Base-by-base conservation (phyloP, 352 stramenopile species). In the Thalassiosira mediterranea region DNA sequence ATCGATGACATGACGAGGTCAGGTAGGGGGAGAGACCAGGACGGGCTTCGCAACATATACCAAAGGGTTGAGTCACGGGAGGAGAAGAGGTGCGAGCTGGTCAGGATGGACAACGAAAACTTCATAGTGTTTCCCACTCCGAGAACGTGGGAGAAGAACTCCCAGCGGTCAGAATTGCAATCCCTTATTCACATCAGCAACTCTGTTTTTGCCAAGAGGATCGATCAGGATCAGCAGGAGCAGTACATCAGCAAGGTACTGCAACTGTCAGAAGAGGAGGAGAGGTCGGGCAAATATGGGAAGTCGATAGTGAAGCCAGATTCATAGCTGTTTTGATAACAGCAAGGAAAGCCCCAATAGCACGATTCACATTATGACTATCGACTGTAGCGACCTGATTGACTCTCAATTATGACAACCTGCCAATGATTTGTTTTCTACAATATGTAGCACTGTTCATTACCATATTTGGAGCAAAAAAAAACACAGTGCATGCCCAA, bases 21-120 rank as follows among this genome's bases (percentile, higher is more conserved):
- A 13, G 62, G 31, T 0, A 69, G 76, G 63, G 66, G 68, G 4
- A 78, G 76, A 48, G 79, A 87, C 61, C 79, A 87, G 69, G 56
- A 70, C 26, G 71, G 69, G n/a, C 54, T 87, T 29, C 72, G 64
- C 1, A 77, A 59, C 15, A 80, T 87, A 28, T 75, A 81, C 32
- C 8, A 76, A 60, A 62, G 52, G 1, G 70, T 76, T 5, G 19
- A 76, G 62, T 75, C 66, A 17, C 52, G 69, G 29, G 40, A 75
- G 47, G 62, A 86, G 72, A 61, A 32, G 26, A 62, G 72, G 34
- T 87, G 79, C 31, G 42, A 71, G 21, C 59, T 87, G 10, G 26
- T 84, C 15, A 40, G 53, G n/a, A 84, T 87, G 75, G 51, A 77
- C 3, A 79, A 79, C 28, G 60, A 76, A 52, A 66, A 81, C 31